These are phyloP conservation scores for Hypericum perforatum DNA, from an alignment of 345 rosid genomes.

Conservation along the genomic window DNA sequence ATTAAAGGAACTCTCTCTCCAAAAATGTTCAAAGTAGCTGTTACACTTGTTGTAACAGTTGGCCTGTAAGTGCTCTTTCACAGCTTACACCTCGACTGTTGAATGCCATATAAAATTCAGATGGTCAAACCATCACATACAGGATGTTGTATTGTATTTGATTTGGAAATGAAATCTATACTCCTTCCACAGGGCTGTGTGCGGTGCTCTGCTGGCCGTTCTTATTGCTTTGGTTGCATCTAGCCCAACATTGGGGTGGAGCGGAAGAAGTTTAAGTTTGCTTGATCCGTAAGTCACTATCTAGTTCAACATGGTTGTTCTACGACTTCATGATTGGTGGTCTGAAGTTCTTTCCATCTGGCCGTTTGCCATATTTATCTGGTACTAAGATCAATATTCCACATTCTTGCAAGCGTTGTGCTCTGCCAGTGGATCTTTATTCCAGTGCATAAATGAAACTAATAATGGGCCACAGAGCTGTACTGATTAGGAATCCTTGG, in stretches of 20 bases:
- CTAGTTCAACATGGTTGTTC: background rate
- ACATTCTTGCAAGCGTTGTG: no score
- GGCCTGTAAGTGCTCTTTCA: conserved; percentile 71
- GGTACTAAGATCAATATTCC: no score
- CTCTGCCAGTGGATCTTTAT: no score
- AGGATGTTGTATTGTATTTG: background rate
- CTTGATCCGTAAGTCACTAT: conserved; percentile 83
- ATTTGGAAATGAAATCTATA: conserved; percentile 10
- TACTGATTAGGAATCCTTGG: no score
- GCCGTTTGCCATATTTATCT: no score
- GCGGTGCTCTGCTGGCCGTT: conserved; percentile 62
- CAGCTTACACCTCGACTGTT: conserved; percentile 8
- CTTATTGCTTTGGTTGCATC: conserved; percentile 95
- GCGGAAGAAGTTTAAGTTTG: conserved; percentile 96
- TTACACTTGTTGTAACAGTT: conserved; percentile 73
- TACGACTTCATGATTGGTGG: no score
- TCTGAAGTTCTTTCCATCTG: no score
- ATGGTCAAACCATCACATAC: no score
- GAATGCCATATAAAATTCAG: no score
- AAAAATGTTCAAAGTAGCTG: conserved; percentile 90
- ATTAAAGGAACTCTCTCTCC: conserved; percentile 87
- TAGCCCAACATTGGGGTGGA: conserved; percentile 99
- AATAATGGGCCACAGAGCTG: no score
- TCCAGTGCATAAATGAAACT: no score
- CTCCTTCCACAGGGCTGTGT: conserved; percentile 51